These are phyloP conservation scores for Jacaranda copaia DNA, from an alignment of 257 asterid genomes.

Conservation along the genomic window DNA sequence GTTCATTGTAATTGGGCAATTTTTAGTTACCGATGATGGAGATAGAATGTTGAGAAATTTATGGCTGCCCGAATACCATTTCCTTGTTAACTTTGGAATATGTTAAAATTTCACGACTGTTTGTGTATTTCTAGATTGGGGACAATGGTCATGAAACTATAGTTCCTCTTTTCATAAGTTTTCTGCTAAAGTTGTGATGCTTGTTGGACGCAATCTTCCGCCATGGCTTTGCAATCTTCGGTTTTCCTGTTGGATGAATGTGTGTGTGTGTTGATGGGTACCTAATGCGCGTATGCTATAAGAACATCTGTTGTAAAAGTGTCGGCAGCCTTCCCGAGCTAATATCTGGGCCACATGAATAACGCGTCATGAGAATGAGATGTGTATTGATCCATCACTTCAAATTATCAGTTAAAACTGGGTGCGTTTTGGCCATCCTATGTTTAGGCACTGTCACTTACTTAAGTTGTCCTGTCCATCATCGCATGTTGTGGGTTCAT, in stretches of 20 bases:
- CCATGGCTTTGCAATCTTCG: too few relatives aligned
- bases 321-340: not conserved
- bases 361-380: not conserved
- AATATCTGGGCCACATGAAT: not conserved
- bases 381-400: not conserved
- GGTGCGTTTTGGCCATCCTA: not conserved
- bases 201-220: too few relatives aligned
- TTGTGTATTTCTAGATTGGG: not conserved
- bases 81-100: not conserved
- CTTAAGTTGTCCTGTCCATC: not conserved
- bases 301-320: not conserved
- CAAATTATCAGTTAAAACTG: not conserved
- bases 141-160: not conserved
- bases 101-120: not conserved
- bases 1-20: too few relatives aligned
- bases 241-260: not conserved
- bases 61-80: too few relatives aligned
- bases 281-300: not conserved
- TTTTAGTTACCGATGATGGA: too few relatives aligned
- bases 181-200: too few relatives aligned
- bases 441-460: not conserved
- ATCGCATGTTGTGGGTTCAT: constrained; percentile 13
- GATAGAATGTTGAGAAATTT: too few relatives aligned
- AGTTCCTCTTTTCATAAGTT: not conserved
- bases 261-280: too few relatives aligned